A percentile compares a stretch with the other conserved stretches of the same genome.
Evolutionary conservation across 106 monocot genomes (phyloP).

Genomic region (Phalaenopsis aphrodite): DNA sequence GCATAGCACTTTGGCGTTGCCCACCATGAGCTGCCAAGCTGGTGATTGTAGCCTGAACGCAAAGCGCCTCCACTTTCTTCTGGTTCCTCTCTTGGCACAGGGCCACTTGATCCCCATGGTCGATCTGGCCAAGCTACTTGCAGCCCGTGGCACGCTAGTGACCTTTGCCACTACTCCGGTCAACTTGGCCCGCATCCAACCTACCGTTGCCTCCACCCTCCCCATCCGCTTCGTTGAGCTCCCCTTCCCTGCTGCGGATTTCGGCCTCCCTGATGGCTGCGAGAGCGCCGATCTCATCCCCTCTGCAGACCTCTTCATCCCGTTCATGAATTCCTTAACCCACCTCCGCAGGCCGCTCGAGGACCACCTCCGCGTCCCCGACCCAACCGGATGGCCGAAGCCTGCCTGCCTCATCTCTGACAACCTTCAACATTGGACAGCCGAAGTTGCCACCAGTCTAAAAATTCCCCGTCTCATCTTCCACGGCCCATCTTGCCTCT

Average conservation of each 20-base stretch:
- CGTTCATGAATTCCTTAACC: constrained; percentile 6
- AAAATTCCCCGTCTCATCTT: constrained; percentile 26
- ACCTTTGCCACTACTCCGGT: constrained; percentile 14
- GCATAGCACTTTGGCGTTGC: no score
- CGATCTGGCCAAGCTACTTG: constrained; percentile 11
- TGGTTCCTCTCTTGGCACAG: constrained; percentile 11
- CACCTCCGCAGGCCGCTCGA: not conserved
- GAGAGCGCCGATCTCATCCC: constrained; percentile 12
- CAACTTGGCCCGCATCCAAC: constrained; percentile 5
- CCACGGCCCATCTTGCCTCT: constrained; percentile 9
- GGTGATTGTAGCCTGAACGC: no score
- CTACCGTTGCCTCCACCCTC: not conserved
- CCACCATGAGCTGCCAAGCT: no score
- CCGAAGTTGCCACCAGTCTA: not conserved
- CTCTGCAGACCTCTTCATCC: not conserved
- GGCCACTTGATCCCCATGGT: constrained; percentile 27
- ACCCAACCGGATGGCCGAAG: not conserved
- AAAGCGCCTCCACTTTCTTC: constrained; percentile 15
- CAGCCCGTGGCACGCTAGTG: not conserved
- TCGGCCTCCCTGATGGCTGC: constrained; percentile 11
- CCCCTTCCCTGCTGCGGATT: not conserved
- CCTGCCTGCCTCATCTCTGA: constrained; percentile 28
- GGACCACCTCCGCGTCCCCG: not conserved
- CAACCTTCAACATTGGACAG: constrained; percentile 20
- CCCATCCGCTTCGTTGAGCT: constrained; percentile 4